Base-by-base conservation (phyloP, 2,329 filamentous ascomycete species). In the Dactylonectria macrodidyma region DNA sequence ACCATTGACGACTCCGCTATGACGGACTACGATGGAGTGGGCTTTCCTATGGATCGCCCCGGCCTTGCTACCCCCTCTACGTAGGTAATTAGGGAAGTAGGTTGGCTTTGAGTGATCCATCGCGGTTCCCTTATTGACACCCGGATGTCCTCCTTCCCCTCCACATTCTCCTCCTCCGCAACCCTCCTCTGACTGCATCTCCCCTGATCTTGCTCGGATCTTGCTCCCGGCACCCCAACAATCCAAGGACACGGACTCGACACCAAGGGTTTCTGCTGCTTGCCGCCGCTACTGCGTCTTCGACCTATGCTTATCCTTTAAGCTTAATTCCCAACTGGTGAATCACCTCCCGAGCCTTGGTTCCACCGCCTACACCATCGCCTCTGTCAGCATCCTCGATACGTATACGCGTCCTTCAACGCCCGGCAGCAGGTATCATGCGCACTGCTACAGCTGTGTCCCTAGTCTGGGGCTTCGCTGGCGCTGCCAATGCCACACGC, bases 391-490 rank as follows among this genome's bases (percentile, higher is more conserved):
- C 55, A 36, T 51, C 9, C 26, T 30, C 26, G 26, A 4, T 30
- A 30, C 26, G 26, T 30, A 30, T 30, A 30, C 9, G 41, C 57
- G 36, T 46, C 47, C 14, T 36, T 48, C 59, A 36, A 57, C 46
- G n/a, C 26, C 19, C 5, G 14, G 24, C 34, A 5, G 11, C 33
- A n/a, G 19, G 47, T 41, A 33, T 34, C 10, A 75, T 75, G 72
- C 33, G 71, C 65, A 19, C 68, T 61, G 8, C 64, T 36, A 56
- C 56, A 26, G 38, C 47, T 12, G 59, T 73, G 47, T 70, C 67
- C 62, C 47, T 77, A 33, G 62, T 65, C 66, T 71, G 65, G 65
- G 64, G 73, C 64, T 24, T 71, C 57, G 48, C 68, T 41, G 66
- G 70, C 46, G 67, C 68, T 59, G 68, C 67, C 47, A 51, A 55